Percentiles rank a stretch among this genome's conserved stretches.
Evolutionary conservation across 2,329 filamentous ascomycete species (phyloP).

Genomic region (Sporothrix variecibatus): DNA sequence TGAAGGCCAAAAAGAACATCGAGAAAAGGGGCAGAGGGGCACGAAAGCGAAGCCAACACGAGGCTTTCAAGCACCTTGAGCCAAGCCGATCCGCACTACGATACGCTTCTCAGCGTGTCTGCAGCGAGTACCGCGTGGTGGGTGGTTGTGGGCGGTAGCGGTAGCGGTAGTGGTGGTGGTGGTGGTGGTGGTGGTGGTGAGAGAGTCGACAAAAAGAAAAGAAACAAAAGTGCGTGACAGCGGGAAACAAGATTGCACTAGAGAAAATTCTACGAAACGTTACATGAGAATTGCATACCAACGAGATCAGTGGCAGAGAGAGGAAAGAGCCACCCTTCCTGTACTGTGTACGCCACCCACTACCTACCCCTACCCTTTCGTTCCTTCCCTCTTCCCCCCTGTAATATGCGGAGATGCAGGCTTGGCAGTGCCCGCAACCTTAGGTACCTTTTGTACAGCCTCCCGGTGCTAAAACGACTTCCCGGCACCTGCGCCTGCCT

Average conservation of each 20-base stretch:
- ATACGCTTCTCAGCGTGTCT: background rate
- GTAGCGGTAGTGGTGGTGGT: too few relatives aligned
- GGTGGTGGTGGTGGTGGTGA: background rate
- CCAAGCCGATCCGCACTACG: background rate
- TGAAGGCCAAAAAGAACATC: background rate
- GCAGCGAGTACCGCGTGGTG: background rate
- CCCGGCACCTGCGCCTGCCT: constrained; percentile 22
- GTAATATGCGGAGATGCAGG: constrained; percentile 14
- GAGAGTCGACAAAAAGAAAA: background rate
- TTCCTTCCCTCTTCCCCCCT: background rate
- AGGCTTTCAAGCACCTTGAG: background rate
- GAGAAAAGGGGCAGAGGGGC: background rate
- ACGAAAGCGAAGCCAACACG: background rate
- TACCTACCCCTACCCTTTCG: constrained; percentile 2
- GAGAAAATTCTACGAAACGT: constrained; percentile 27
- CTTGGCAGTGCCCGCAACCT: background rate
- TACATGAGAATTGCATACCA: constrained; percentile 28
- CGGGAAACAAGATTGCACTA: constrained; percentile 2
- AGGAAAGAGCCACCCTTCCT: constrained; percentile 7
- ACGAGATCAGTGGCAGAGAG: constrained; percentile 1
- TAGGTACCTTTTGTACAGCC: constrained; percentile 19
- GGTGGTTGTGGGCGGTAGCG: background rate
- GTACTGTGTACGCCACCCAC: background rate
- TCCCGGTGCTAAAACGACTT: constrained; percentile 9
- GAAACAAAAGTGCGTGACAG: background rate